Percentiles rank a stretch among this genome's conserved stretches.
phyloP scores from a whole-genome alignment of 78 protist species.

The Acrasis kona region DNA sequence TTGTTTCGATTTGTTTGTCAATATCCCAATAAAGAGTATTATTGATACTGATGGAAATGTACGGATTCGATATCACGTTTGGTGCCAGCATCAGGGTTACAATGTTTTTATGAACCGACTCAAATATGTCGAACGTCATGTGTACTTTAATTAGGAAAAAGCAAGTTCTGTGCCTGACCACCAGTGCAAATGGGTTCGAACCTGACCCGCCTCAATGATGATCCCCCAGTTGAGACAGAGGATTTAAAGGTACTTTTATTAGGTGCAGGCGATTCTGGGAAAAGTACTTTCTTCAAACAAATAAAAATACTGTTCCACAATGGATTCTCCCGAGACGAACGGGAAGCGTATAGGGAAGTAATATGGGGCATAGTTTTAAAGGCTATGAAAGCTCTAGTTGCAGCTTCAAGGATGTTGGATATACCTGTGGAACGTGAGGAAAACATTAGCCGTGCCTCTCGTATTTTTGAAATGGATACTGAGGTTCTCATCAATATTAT shows the following conservation, averaged over 20 bases:
- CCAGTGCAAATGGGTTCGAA: too few species aligned
- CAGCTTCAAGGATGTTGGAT: background rate
- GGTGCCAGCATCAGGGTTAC: too few species aligned
- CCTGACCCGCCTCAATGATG: too few species aligned
- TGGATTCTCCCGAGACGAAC: conserved; percentile 57
- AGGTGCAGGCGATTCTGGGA: conserved; percentile 80
- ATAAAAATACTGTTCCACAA: conserved; percentile 59
- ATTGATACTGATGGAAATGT: too few species aligned
- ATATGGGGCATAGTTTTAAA: conserved; percentile 42
- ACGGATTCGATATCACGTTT: too few species aligned
- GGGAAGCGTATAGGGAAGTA: conserved; percentile 35
- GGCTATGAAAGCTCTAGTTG: conserved; percentile 37
- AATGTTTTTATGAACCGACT: too few species aligned
- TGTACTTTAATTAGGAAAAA: too few species aligned
- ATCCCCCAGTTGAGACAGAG: too few species aligned
- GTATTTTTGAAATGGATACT: background rate
- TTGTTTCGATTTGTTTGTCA: too few species aligned
- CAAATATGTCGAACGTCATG: too few species aligned
- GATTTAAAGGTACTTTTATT: background rate
- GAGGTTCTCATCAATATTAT: background rate
- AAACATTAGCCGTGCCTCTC: background rate
- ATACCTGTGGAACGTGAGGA: background rate
- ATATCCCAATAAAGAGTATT: too few species aligned
- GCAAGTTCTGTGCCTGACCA: too few species aligned
- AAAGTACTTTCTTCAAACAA: conserved; percentile 70